These are phyloP conservation scores for Lablab purpureus DNA, from an alignment of 306 rosid genomes.

Conservation along the genomic window DNA sequence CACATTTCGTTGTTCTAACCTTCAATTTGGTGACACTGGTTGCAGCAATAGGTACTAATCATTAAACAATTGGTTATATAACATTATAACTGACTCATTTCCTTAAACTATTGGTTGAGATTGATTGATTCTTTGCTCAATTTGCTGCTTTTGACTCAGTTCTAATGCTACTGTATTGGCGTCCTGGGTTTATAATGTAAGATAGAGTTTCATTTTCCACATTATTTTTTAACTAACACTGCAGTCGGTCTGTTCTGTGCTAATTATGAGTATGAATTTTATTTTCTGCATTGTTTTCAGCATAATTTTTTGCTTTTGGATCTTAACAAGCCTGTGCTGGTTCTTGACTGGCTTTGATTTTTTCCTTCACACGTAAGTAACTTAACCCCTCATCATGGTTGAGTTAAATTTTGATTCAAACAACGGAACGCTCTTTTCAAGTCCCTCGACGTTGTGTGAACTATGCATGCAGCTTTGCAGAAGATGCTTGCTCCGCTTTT, in stretches of 20 bases:
- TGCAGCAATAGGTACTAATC: constrained; percentile 59
- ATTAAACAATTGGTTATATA: constrained; percentile 6
- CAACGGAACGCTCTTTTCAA: constrained; percentile 12
- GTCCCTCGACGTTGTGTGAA: neutral
- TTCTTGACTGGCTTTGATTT: constrained; percentile 73
- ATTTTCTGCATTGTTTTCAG: constrained; percentile 53
- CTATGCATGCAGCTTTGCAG: constrained; percentile 60
- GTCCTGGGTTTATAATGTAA: constrained; percentile 76
- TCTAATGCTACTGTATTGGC: constrained; percentile 66
- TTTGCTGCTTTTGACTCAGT: constrained; percentile 58
- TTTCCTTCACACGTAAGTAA: constrained; percentile 70
- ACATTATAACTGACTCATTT: neutral
- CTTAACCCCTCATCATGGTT: neutral
- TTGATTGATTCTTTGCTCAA: constrained; percentile 41
- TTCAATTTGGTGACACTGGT: constrained; percentile 60
- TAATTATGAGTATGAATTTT: neutral
- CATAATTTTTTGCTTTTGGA: constrained; percentile 68
- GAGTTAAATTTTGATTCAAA: neutral
- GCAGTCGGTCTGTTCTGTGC: neutral
- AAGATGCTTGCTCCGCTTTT: constrained; percentile 73
- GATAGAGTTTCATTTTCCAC: constrained; percentile 5
- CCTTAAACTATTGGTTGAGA: neutral
- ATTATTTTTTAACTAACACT: neutral
- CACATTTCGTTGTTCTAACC: constrained; percentile 61
- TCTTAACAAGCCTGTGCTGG: constrained; percentile 69